Evolutionary conservation across 345 rosid genomes (phyloP), one percentile per base, ranked within the genome.

Genomic region (Brassica carinata): DNA sequence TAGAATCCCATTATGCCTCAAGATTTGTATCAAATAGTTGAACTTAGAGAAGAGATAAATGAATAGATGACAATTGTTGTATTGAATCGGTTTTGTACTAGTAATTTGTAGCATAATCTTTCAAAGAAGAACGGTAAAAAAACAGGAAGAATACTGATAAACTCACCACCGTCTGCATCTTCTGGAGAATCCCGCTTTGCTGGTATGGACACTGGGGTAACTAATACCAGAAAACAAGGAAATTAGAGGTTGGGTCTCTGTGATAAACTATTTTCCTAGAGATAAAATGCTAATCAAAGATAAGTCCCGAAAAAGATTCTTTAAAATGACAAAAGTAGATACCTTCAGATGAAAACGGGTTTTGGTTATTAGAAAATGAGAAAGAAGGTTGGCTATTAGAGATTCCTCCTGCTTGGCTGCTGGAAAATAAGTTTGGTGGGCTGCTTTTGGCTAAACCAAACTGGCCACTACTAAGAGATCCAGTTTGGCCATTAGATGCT

Each of bases 381-480:
- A 77, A 77, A 48, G 63, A 3, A 67, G 78, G 15, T 67, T 82
- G 84, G 75, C 78, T 77, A 77, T 29, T 77, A 34, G 81, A 77
- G 18, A 31, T 9, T 65, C 14, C 59, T 72, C 81, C 81, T 10
- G 77, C 51, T 86, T 84, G 90, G 77, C 77, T 84, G 76, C 75
- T 77, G 18, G 84, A 71, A 59, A 79, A 81, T 33, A 71, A 55
- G 82, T 79, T 90, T 69, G 88, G 71, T 74, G 57, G 80, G 76
- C 69, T 83, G 83, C 71, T 79, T 61, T 80, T 75, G 31, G 61
- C 18, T 31, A 71, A 27, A 69, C 74, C 78, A 71, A 76, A 75
- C 67, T 72, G 84, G 34, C 78, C 71, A 67, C 75, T 77, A 59
- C 81, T 63, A 59, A 77, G 45, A 59, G 74, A 72, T 72, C 59